These are phyloP conservation scores for Ogataea polymorpha DNA, from an alignment of 805 yeast genomes.

Conservation along the genomic window DNA sequence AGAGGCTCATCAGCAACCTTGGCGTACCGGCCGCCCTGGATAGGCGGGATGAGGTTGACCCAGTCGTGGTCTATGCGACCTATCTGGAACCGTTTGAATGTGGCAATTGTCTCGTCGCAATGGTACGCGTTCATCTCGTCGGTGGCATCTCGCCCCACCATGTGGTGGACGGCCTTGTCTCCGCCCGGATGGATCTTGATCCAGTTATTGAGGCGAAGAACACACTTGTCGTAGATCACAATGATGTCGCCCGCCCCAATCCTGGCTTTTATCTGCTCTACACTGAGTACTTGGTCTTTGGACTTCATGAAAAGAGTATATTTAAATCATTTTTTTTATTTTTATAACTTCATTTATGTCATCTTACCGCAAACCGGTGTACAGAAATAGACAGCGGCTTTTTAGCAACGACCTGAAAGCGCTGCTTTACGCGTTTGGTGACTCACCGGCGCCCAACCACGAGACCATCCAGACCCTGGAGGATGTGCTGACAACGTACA, in stretches of 20 bases:
- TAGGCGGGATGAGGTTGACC: conserved; percentile 81
- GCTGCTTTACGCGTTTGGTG: conserved; percentile 70
- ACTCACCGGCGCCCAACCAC: conserved; percentile 60
- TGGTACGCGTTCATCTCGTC: conserved; percentile 90
- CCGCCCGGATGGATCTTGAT: conserved; percentile 83
- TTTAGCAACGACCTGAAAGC: conserved; percentile 48
- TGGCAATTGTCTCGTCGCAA: conserved; percentile 49
- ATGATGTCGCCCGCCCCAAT: conserved; percentile 68
- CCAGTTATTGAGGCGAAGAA: conserved; percentile 70
- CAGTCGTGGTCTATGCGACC: conserved; percentile 65
- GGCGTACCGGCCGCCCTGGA: conserved; percentile 69
- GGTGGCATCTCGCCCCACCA: conserved; percentile 87
- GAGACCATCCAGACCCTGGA: conserved; percentile 67
- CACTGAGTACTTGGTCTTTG: conserved; percentile 1
- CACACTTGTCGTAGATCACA: conserved; percentile 60
- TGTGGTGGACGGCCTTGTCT: conserved; percentile 74
- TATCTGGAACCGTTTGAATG: conserved; percentile 56
- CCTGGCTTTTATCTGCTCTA: conserved; percentile 41
- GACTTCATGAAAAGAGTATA: too few species aligned
- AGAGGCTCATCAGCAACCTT: conserved; percentile 23
- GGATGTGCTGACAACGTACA: conserved; percentile 62
- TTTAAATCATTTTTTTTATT: background rate
- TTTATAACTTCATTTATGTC: background rate
- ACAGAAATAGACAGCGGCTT: conserved; percentile 24
- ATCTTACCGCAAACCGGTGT: conserved; percentile 13